Base-by-base conservation (phyloP, 2,329 filamentous ascomycete species). In the Biscogniauxia sp. region DNA sequence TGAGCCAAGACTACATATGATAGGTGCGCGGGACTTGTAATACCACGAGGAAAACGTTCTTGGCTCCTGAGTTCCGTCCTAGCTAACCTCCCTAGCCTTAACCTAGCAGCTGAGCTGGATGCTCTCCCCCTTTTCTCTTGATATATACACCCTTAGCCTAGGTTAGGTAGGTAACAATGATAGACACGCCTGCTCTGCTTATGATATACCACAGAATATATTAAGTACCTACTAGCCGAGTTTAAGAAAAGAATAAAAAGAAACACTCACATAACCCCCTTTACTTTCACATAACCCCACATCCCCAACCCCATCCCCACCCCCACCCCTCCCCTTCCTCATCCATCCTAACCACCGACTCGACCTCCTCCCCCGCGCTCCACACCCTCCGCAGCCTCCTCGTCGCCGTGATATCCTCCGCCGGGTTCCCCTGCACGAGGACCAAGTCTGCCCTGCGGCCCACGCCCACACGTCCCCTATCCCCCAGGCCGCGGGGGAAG, bases 361-460 rank as follows among this genome's bases (percentile, higher is more conserved):
- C 28, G 8, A 69, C 58, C 37, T 71, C 66, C 41, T 68, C 61
- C 20, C 70, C 71, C 7, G 55, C 59, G 32, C 70, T 69, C 72
- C 72, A 74, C 1, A 73, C 62, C 53, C 57, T 67, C 13, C 51
- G 56, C 13, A 75, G 71, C 41, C 56, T 66, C 37, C 62, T 60
- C 19, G 68, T 70, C 4, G 63, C 65, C 5, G 37, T 59, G 15
- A 75, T 73, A 52, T 74, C 68, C 45, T 68, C 62, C 20, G 70
- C 58, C 8, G 72, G 71, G 17, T 74, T 63, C 1, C 71, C 73
- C 1, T 67, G 56, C 3, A 75, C 53, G 9, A 75, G 66, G n/a
- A 75, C 52, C 23, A 75, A 50, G 54, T 74, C 73, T 1, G 72
- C 73, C n/a, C 69, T 61, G 11, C 60, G 53, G 0, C 72, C 73